Percentiles rank a stretch among this genome's conserved stretches.
Evolutionary conservation across 1,284 basidiomycete species (phyloP).

Genomic region (Waitea zeae): DNA sequence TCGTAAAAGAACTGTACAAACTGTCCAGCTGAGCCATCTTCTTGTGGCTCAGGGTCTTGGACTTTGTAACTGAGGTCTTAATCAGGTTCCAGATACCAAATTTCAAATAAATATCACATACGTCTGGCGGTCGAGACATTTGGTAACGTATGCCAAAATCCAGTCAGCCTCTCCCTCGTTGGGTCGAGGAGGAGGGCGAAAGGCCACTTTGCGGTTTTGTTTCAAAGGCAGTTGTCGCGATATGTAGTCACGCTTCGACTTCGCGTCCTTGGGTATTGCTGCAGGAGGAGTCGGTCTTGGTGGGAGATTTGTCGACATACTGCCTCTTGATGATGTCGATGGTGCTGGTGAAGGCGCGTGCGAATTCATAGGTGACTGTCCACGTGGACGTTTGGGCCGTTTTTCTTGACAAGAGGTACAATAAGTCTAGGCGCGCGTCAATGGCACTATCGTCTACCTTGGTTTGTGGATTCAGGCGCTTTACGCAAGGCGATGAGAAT

Average conservation of each 20-base stretch:
- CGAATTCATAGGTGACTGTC: slow-evolving; percentile 35
- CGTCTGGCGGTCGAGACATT: slow-evolving; percentile 45
- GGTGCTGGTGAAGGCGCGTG: slow-evolving; percentile 17
- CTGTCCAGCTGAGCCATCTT: slow-evolving; percentile 56
- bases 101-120: slow-evolving; percentile 4
- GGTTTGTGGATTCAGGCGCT: slow-evolving; percentile 39
- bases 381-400: slow-evolving; percentile 55
- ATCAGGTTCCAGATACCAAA: background rate
- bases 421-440: background rate
- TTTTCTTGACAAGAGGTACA: slow-evolving; percentile 28
- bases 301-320: slow-evolving; percentile 33
- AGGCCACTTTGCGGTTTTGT: slow-evolving; percentile 60
- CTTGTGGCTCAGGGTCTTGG: slow-evolving; percentile 64
- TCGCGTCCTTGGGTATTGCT: slow-evolving; percentile 47
- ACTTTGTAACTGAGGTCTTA: slow-evolving; percentile 49
- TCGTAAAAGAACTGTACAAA: slow-evolving; percentile 16
- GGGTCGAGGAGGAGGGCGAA: slow-evolving; percentile 40
- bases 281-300: slow-evolving; percentile 32
- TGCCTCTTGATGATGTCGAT: slow-evolving; percentile 20
- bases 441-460: slow-evolving; percentile 23
- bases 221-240: slow-evolving; percentile 47
- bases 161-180: slow-evolving; percentile 29
- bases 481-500: slow-evolving; percentile 55
- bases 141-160: slow-evolving; percentile 47
- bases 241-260: slow-evolving; percentile 40